phyloP scores from a whole-genome alignment of 2,329 filamentous ascomycete species.

The Neonectria magnoliae region DNA sequence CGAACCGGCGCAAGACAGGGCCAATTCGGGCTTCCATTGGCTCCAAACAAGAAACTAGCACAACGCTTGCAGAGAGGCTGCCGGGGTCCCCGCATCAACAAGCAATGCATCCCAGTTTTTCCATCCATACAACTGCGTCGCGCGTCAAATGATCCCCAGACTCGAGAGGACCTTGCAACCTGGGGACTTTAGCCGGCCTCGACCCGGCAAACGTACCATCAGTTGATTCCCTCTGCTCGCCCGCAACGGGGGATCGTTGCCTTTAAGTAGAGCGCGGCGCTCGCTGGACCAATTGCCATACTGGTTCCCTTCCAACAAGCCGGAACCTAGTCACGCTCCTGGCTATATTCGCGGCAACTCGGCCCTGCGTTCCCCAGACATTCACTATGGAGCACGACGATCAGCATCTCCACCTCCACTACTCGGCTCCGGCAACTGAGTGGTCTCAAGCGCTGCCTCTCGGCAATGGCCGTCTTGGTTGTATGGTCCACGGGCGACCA shows the following conservation, averaged over 20 bases:
- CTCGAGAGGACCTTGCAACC: slow-evolving; percentile 16
- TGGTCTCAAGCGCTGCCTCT: slow-evolving; percentile 55
- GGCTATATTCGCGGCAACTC: slow-evolving; percentile 13
- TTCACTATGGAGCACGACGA: slow-evolving; percentile 2
- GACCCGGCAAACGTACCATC: slow-evolving; percentile 9
- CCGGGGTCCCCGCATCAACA: slow-evolving; percentile 22
- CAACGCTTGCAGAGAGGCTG: slow-evolving; percentile 4
- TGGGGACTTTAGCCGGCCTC: slow-evolving; percentile 26
- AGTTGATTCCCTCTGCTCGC: slow-evolving; percentile 1
- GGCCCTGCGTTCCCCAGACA: slow-evolving; percentile 13
- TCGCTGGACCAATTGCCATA: slow-evolving; percentile 12
- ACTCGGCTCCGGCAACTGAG: slow-evolving; percentile 35
- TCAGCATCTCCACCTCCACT: slow-evolving; percentile 34
- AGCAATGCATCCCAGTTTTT: slow-evolving; percentile 21
- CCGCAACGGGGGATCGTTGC: background rate
- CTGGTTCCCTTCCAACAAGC: background rate
- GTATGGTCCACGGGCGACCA: slow-evolving; percentile 56
- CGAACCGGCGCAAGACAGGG: background rate
- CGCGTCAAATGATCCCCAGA: slow-evolving; percentile 18
- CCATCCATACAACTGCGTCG: slow-evolving; percentile 20
- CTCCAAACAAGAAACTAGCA: background rate
- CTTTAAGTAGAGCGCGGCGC: slow-evolving; percentile 10
- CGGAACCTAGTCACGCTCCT: slow-evolving; percentile 5
- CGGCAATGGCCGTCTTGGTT: slow-evolving; percentile 57
- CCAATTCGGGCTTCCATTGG: slow-evolving; percentile 6